phyloP scores from a whole-genome alignment of 768 basidiomycete species.

The Lactarius pseudohatsudake region DNA sequence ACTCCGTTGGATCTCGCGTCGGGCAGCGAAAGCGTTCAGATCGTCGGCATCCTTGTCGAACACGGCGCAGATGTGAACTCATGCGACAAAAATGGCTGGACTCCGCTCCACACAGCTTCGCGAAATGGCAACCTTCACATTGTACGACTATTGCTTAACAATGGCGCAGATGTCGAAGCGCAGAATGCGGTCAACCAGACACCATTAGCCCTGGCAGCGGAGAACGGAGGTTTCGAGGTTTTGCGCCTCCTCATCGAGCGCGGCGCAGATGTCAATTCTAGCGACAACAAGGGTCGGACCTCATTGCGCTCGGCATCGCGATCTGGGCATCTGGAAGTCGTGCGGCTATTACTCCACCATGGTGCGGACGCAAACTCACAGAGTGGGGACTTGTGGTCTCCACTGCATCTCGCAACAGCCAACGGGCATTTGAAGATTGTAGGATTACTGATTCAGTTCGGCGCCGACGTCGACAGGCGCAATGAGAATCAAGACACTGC shows the following conservation, averaged over 20 bases:
- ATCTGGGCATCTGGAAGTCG: background rate
- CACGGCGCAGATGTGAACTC: background rate
- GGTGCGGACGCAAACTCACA: background rate
- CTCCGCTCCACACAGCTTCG: background rate
- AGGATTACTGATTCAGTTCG: background rate
- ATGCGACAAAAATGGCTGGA: background rate
- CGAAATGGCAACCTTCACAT: background rate
- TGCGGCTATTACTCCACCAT: background rate
- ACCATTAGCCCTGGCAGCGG: background rate
- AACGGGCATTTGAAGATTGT: background rate
- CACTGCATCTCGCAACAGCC: no score
- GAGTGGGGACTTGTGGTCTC: background rate
- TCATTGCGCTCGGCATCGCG: background rate
- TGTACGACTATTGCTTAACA: background rate
- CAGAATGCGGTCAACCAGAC: background rate
- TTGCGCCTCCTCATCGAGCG: background rate
- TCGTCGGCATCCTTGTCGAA: background rate
- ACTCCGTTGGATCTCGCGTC: background rate
- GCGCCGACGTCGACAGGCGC: background rate
- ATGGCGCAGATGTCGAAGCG: background rate
- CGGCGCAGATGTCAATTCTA: background rate
- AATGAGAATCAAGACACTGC: background rate
- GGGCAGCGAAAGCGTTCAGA: background rate
- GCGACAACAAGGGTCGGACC: background rate
- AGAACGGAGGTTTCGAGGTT: background rate